Percentiles rank a stretch among this genome's conserved stretches.
These are phyloP conservation scores for Ceratobasidium papillatum DNA, from an alignment of 1,284 basidiomycete species.

Conservation along the genomic window DNA sequence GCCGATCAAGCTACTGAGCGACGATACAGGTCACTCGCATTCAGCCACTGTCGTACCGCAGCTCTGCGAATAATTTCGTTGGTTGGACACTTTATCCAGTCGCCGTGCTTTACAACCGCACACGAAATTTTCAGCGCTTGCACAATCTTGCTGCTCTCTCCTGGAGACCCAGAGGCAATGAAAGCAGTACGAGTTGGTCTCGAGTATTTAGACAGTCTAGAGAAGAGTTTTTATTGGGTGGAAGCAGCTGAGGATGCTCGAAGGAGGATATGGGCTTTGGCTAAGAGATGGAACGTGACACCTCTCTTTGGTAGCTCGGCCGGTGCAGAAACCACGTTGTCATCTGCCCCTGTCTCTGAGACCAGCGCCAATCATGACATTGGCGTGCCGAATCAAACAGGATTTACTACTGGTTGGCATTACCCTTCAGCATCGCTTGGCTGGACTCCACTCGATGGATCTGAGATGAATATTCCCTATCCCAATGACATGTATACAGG, in stretches of 20 bases:
- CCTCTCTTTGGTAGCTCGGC: neutral
- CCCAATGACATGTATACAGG: neutral
- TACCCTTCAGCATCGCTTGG: neutral
- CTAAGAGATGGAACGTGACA: conserved; percentile 20
- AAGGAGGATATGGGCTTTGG: conserved; percentile 20
- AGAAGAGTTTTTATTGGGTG: conserved; percentile 13
- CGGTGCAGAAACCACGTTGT: neutral
- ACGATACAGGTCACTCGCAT: conserved; percentile 21
- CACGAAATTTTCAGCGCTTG: conserved; percentile 32
- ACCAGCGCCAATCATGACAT: neutral
- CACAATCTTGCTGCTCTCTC: conserved; percentile 21
- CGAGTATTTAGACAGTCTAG: neutral
- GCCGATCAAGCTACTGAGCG: conserved; percentile 2
- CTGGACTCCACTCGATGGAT: neutral
- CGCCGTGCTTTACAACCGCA: conserved; percentile 24
- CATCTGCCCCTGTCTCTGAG: neutral
- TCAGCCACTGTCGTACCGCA: conserved; percentile 28
- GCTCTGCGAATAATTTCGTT: conserved; percentile 19
- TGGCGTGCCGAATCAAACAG: neutral
- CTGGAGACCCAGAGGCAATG: conserved; percentile 18
- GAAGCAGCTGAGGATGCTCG: conserved; percentile 21
- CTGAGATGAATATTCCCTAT: neutral
- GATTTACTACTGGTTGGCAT: neutral
- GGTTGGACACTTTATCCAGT: conserved; percentile 14
- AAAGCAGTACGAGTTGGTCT: conserved; percentile 20